phyloP scores from a whole-genome alignment of 768 basidiomycete genomes.

The Termitomyces eurrhizus region DNA sequence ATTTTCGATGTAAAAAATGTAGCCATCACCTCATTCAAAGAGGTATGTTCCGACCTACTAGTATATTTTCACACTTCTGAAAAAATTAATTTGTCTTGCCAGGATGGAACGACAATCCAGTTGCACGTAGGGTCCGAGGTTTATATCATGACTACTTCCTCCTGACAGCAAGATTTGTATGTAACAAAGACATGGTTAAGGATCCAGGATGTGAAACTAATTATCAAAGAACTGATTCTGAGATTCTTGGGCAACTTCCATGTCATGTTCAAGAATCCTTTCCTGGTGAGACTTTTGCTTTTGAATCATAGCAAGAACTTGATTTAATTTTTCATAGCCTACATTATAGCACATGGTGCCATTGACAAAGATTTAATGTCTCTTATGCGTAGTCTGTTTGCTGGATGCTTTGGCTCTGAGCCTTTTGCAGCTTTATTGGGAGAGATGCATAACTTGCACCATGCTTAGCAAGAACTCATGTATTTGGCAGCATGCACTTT shows the following conservation, averaged over 20 bases:
- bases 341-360: not conserved
- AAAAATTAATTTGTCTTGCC: not conserved
- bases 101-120: not conserved
- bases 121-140: not conserved
- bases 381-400: not conserved
- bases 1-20: not conserved
- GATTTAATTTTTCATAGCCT: not conserved
- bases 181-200: not conserved
- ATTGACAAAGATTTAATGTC: not conserved
- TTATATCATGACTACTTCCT: conserved; percentile 3
- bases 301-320: not conserved
- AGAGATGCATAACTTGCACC: not conserved
- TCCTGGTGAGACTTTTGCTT: not conserved
- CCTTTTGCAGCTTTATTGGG: not conserved
- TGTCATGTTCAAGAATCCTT: not conserved
- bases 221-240: not conserved
- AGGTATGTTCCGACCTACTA: no score
- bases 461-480: not conserved
- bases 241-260: conserved; percentile 2
- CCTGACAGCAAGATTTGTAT: not conserved
- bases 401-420: not conserved
- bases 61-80: no score
- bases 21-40: not conserved
- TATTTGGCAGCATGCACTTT: conserved; percentile 1
- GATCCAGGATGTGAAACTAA: not conserved